A percentile compares a stretch with the other conserved stretches of the same genome.
These are phyloP conservation scores for Suhomyces sp. DNA, from an alignment of 805 yeast genomes.

Conservation along the genomic window DNA sequence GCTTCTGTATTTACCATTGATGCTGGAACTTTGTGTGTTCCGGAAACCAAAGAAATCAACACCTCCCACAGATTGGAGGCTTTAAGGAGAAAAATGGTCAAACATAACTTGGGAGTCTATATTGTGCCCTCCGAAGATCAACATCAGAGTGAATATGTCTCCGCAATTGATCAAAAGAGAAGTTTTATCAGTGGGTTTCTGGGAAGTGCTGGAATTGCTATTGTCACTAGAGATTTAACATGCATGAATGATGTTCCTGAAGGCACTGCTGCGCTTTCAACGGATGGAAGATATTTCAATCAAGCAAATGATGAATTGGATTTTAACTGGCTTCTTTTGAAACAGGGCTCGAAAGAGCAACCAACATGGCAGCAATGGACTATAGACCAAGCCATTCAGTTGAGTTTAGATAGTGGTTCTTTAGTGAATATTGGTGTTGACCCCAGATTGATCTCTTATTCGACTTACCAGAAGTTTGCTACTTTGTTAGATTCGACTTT, in stretches of 20 bases:
- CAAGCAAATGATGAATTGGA: slow-evolving; percentile 60
- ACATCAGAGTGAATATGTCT: slow-evolving; percentile 62
- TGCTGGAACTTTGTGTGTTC: slow-evolving; percentile 39
- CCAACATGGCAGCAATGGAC: slow-evolving; percentile 62
- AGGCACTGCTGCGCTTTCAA: slow-evolving; percentile 53
- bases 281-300: slow-evolving; percentile 60
- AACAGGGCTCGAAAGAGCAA: slow-evolving; percentile 48
- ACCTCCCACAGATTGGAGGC: slow-evolving; percentile 38
- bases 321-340: slow-evolving; percentile 56
- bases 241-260: slow-evolving; percentile 53
- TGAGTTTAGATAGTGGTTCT: slow-evolving; percentile 45
- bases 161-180: slow-evolving; percentile 52
- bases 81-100: slow-evolving; percentile 38
- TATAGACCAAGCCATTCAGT: slow-evolving; percentile 47
- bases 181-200: slow-evolving; percentile 57
- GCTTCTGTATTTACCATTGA: slow-evolving; percentile 43
- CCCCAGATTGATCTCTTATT: slow-evolving; percentile 46
- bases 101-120: slow-evolving; percentile 48
- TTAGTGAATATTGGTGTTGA: slow-evolving; percentile 44
- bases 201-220: slow-evolving; percentile 62
- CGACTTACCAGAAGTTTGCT: slow-evolving; percentile 30
- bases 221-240: slow-evolving; percentile 51
- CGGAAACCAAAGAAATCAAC: slow-evolving; percentile 47
- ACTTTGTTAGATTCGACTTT: slow-evolving; percentile 26
- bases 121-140: slow-evolving; percentile 61